Percentiles rank a stretch among this genome's conserved stretches.
phyloP scores from a whole-genome alignment of 2,329 filamentous ascomycete genomes.

The Phaeoacremonium minimum region DNA sequence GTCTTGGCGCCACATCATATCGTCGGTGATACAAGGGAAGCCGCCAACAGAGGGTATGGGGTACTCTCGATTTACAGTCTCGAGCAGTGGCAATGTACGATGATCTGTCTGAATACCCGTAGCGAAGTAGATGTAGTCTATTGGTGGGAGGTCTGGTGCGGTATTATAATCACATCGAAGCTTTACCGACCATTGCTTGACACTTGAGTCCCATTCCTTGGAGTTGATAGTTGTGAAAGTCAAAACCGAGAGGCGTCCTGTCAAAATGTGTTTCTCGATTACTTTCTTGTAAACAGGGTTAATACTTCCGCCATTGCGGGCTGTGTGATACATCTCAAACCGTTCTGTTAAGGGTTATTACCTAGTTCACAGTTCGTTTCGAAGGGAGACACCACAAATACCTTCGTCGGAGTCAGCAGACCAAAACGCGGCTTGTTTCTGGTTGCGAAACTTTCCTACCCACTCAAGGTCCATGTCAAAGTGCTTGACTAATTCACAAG shows the following conservation, averaged over 20 bases:
- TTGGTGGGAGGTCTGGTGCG: constrained; percentile 46
- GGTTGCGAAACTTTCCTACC: constrained; percentile 80
- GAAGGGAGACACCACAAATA: too few relatives aligned
- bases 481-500: constrained; percentile 68
- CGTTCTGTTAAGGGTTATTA: too few relatives aligned
- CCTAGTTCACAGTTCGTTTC: too few relatives aligned
- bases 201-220: too few relatives aligned
- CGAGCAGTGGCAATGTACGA: constrained; percentile 53
- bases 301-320: constrained; percentile 73
- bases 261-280: constrained; percentile 54
- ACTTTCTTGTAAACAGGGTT: constrained; percentile 64
- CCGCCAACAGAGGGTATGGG: constrained; percentile 62
- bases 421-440: constrained; percentile 74
- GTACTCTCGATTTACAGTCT: constrained; percentile 52
- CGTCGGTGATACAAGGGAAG: constrained; percentile 69
- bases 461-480: constrained; percentile 75
- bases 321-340: constrained; percentile 58
- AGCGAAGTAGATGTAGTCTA: constrained; percentile 72
- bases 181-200: too few relatives aligned
- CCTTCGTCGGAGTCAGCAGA: constrained; percentile 67
- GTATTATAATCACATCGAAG: too few relatives aligned
- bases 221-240: too few relatives aligned
- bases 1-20: constrained; percentile 70
- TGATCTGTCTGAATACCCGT: constrained; percentile 68
- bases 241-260: constrained; percentile 48